A percentile compares a stretch with the other conserved stretches of the same genome.
Evolutionary conservation across 2,329 filamentous ascomycete genomes (phyloP).

Genomic region (Sporothrix curviconia): DNA sequence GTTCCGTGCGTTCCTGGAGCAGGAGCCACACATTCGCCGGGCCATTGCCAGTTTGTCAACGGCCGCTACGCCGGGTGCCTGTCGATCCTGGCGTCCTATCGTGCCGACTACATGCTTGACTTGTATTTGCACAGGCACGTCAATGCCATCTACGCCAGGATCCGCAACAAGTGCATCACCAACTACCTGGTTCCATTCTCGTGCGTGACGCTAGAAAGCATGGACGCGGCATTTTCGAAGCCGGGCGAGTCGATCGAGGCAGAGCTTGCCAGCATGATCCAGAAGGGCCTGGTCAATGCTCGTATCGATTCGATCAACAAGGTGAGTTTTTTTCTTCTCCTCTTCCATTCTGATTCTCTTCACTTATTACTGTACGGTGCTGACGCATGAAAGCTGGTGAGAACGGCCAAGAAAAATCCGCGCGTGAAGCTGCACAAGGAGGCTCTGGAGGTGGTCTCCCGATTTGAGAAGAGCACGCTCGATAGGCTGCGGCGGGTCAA

Average conservation of each 20-base stretch:
- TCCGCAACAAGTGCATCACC: conserved; percentile 85
- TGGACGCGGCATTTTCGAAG: conserved; percentile 69
- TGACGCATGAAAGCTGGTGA: conserved; percentile 50
- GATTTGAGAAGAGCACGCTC: conserved; percentile 68
- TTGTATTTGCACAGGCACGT: conserved; percentile 75
- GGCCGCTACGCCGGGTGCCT: conserved; percentile 85
- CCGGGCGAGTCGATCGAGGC: conserved; percentile 57
- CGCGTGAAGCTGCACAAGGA: conserved; percentile 64
- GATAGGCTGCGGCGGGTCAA: conserved; percentile 73
- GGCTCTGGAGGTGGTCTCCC: conserved; percentile 59
- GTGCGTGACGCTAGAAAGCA: conserved; percentile 70
- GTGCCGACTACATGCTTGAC: conserved; percentile 83
- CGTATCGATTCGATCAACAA: conserved; percentile 79
- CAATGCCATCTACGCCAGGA: conserved; percentile 59
- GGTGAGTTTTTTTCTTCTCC: conserved; percentile 32
- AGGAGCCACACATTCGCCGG: conserved; percentile 89
- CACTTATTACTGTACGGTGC: too few species aligned
- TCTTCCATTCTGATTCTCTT: background rate
- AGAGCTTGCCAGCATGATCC: conserved; percentile 76
- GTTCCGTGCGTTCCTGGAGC: conserved; percentile 83
- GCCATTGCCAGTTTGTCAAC: conserved; percentile 83
- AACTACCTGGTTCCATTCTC: conserved; percentile 91
- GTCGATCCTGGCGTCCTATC: conserved; percentile 72
- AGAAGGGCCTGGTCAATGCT: conserved; percentile 62
- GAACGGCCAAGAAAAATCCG: conserved; percentile 61